Conservation (phyloP, 176 grass and related monocot species). For the Paspalum notatum region DNA sequence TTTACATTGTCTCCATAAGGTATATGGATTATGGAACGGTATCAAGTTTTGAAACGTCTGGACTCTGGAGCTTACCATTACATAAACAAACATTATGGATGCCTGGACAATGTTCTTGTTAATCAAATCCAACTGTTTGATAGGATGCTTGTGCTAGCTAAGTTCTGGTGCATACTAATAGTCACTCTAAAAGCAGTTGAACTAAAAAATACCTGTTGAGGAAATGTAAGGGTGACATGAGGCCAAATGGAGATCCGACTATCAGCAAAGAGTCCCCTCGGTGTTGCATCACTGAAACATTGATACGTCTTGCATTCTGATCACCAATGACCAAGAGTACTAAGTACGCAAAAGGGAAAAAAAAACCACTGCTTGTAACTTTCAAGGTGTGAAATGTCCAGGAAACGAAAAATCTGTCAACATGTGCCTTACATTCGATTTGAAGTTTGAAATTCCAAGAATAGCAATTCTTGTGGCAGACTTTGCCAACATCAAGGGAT, state of each 20-base stretch:
- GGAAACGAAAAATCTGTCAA: constrained; percentile 31
- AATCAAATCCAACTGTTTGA: constrained; percentile 2
- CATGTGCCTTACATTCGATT: constrained; percentile 50
- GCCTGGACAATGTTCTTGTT: constrained; percentile 5
- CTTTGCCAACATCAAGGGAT: constrained; percentile 52
- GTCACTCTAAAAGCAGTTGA: constrained; percentile 6
- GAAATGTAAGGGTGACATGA: constrained; percentile 87
- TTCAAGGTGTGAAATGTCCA: constrained; percentile 38
- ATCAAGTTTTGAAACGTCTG: constrained; percentile 19
- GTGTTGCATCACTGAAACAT: constrained; percentile 60
- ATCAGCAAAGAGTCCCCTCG: constrained; percentile 77
- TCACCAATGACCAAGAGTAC: constrained; percentile 36
- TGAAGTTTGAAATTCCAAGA: constrained; percentile 67
- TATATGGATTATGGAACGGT: not conserved
- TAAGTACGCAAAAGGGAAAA: not conserved
- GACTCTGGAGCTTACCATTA: constrained; percentile 3
- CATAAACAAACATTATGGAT: not conserved
- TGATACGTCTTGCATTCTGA: constrained; percentile 58
- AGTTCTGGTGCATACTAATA: constrained; percentile 10
- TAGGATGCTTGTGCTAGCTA: not conserved
- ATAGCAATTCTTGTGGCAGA: constrained; percentile 83
- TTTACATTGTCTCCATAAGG: not conserved
- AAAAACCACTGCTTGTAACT: constrained; percentile 32
- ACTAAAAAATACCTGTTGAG: constrained; percentile 73
- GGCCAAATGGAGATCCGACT: constrained; percentile 86